Base-by-base conservation (phyloP, 495 filamentous ascomycete genomes). In the Polyplosphaeria fusca region DNA sequence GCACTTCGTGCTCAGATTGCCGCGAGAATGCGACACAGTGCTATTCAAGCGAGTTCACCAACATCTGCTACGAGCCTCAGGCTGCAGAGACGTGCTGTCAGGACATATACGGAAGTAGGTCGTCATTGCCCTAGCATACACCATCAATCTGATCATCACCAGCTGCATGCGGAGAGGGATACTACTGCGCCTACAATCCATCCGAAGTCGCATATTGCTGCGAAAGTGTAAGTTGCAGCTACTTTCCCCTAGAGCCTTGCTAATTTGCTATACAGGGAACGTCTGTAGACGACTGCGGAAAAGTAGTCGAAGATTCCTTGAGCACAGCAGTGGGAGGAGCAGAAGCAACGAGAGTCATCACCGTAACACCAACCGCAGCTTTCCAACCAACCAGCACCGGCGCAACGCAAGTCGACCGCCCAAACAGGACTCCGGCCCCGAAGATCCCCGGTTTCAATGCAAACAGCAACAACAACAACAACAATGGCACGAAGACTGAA, bases 41-140 rank as follows among this genome's bases (percentile, higher is more conserved):
- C 4, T 39, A 13, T 37, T 24, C 32, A 9, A 16, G 22, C 3
- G 28, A 38, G n/a, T 55, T 45, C 14, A 20, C 52, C 12, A 55
- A 55, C 27, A 46, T 55, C 2, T 55, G 52, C 52, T 55, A 55
- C 26, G 52, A 55, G 28, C 52, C 52, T 4, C 13, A 35, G 7
- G 14, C 13, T 3, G 52, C 40, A 42, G 52, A 55, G 30, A 46
- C 52, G 28, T 55, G 52, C 26, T 55, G 52, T 37, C 23, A 46
- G 25, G 52, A 55, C 20, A 7, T 9, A 12, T 55, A 28, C 11
- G 52, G 52, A 27, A 55, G 18, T 51, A 22, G n/a, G n/a, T n/a
- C 18, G 26, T 24, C 13, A 13, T 13, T 14, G 18, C 28, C 23
- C 35, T 12, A 16, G 26, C 20, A 13, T 5, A 2, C 16, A 22